Conservation (phyloP, 208 protist species). For the Angomonas desouzai region DNA sequence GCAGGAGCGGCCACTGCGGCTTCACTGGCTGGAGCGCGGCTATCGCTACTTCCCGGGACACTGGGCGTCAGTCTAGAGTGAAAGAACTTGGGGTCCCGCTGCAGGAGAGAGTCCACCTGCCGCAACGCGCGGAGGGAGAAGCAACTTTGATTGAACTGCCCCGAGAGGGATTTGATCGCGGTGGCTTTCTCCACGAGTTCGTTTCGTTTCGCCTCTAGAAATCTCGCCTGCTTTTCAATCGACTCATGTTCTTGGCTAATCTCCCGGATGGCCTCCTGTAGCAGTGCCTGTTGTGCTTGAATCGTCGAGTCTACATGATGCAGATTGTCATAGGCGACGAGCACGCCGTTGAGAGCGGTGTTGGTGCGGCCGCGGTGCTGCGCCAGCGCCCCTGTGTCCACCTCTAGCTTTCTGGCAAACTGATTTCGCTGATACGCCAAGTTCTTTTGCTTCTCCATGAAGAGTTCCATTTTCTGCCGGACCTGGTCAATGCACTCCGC, state of each 20-base stretch:
- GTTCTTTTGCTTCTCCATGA: slow-evolving; percentile 11
- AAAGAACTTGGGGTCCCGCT: not conserved
- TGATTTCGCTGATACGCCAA: not conserved
- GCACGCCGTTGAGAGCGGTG: slow-evolving; percentile 8
- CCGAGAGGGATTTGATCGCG: not conserved
- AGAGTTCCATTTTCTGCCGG: slow-evolving; percentile 13
- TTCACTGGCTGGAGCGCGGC: not conserved
- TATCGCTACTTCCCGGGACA: not conserved
- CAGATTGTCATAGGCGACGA: slow-evolving; percentile 27
- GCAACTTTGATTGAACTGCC: not conserved
- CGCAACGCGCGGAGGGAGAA: not conserved
- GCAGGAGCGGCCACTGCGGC: not conserved
- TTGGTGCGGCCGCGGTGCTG: not conserved
- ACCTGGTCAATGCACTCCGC: slow-evolving; percentile 16
- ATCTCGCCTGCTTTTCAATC: slow-evolving; percentile 12
- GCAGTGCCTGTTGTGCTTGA: slow-evolving; percentile 20
- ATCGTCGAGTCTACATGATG: slow-evolving; percentile 17
- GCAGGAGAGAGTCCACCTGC: not conserved
- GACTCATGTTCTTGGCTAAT: slow-evolving; percentile 9
- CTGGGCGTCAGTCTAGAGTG: slow-evolving; percentile 1
- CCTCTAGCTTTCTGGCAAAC: not conserved
- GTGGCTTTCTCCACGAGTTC: slow-evolving; percentile 9
- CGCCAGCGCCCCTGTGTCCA: not conserved
- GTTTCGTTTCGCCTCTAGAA: slow-evolving; percentile 10
- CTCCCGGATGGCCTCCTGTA: slow-evolving; percentile 15